These are phyloP conservation scores for Cytospora piceicola DNA, from an alignment of 2,329 filamentous ascomycete species.

Conservation along the genomic window DNA sequence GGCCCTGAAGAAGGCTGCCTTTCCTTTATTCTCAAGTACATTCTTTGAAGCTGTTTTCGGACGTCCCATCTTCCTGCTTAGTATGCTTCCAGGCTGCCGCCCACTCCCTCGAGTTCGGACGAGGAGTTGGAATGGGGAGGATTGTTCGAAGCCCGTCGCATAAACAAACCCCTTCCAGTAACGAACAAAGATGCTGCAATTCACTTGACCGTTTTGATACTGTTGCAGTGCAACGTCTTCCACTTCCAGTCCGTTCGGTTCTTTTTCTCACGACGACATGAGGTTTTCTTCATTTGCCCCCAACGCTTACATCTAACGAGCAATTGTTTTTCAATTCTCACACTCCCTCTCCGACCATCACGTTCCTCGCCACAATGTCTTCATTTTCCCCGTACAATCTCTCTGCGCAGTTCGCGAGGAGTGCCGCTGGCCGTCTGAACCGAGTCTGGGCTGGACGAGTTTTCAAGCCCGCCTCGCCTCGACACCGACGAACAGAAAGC, in stretches of 20 bases:
- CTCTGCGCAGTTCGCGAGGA: slow-evolving; percentile 13
- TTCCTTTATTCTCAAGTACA: neutral
- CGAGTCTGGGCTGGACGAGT: slow-evolving; percentile 22
- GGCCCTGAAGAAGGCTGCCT: neutral
- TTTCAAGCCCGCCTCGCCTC: slow-evolving; percentile 8
- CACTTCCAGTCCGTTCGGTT: neutral
- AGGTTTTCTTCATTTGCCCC: slow-evolving; percentile 10
- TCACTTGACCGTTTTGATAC: neutral
- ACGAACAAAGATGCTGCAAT: neutral
- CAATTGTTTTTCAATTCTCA: slow-evolving; percentile 10
- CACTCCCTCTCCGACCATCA: neutral
- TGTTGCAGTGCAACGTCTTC: neutral
- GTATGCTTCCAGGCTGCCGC: neutral
- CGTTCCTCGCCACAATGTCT: slow-evolving; percentile 8
- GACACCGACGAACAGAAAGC: neutral
- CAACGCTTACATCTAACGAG: slow-evolving; percentile 2
- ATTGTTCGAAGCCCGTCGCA: neutral
- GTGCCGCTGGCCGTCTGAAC: slow-evolving; percentile 1
- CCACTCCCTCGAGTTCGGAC: neutral
- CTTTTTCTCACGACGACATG: neutral
- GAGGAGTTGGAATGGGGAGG: neutral
- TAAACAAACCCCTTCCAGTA: neutral
- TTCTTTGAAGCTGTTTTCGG: neutral
- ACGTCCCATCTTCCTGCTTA: neutral
- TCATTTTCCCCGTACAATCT: slow-evolving; percentile 22